Percentiles rank a stretch among this genome's conserved stretches.
Evolutionary conservation across 306 rosid genomes (phyloP).

Genomic region (Mucuna pruriens): DNA sequence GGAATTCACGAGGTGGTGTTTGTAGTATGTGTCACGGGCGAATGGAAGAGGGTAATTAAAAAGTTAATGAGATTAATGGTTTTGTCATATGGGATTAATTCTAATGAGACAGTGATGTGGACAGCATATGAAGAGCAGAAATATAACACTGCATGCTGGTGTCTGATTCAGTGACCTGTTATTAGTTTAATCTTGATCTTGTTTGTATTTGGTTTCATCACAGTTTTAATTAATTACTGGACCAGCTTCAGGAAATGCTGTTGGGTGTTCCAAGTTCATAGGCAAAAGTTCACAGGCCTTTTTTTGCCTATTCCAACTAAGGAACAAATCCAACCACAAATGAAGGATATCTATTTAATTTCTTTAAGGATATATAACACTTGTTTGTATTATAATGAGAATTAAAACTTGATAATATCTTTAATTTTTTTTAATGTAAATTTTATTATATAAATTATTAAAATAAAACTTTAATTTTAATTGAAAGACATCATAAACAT

Average conservation of each 20-base stretch:
- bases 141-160: constrained; percentile 36
- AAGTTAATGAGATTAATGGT: not conserved
- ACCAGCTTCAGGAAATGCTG: constrained; percentile 19
- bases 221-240: constrained; percentile 1
- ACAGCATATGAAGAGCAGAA: constrained; percentile 33
- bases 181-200: constrained; percentile 18
- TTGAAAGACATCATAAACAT: too few species aligned
- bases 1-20: constrained; percentile 64
- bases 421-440: too few species aligned
- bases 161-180: constrained; percentile 14
- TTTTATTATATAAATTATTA: too few species aligned
- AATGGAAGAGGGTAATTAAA: constrained; percentile 3
- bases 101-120: constrained; percentile 28
- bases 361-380: too few species aligned
- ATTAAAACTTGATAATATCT: too few species aligned
- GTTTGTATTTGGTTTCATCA: not conserved
- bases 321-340: not conserved
- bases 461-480: too few species aligned
- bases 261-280: constrained; percentile 29
- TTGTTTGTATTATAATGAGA: too few species aligned
- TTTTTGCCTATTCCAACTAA: constrained; percentile 7
- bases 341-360: not conserved
- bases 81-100: constrained; percentile 10
- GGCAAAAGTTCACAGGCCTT: too few species aligned
- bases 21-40: constrained; percentile 61